Evolutionary conservation across 495 filamentous ascomycete species (phyloP).

Genomic region (Aspergillus panamensis): DNA sequence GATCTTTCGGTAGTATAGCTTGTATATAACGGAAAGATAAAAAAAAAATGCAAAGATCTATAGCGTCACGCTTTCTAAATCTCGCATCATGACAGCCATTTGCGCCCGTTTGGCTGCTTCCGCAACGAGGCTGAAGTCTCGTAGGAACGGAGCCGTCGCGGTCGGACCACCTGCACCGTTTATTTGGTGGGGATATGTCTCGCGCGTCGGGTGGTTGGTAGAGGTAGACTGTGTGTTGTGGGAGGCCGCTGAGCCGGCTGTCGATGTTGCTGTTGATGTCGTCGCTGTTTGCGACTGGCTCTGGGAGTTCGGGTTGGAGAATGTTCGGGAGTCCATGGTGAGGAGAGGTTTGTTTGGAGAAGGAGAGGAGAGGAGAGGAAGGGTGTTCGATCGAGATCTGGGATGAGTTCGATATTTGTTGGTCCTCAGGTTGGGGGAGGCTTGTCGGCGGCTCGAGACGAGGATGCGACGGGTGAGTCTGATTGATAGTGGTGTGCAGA

Average conservation of each 20-base stretch:
- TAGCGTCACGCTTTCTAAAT: conserved; percentile 58
- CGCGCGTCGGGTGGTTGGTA: conserved; percentile 18
- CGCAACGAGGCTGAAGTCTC: conserved; percentile 83
- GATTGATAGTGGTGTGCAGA: neutral
- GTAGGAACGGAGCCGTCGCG: conserved; percentile 59
- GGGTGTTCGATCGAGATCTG: conserved; percentile 1
- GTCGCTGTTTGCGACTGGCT: neutral
- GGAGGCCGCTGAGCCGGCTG: no score
- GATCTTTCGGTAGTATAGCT: neutral
- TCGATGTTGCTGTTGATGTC: conserved; percentile 2
- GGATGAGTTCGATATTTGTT: neutral
- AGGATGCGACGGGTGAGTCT: neutral
- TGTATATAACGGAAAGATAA: conserved; percentile 1
- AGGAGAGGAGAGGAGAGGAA: no score
- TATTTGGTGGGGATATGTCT: conserved; percentile 32
- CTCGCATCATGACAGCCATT: conserved; percentile 80
- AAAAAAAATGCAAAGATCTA: conserved; percentile 19
- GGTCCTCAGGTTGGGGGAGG: neutral
- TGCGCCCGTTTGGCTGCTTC: conserved; percentile 93
- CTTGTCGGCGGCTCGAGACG: neutral
- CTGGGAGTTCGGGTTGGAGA: neutral
- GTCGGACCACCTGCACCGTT: conserved; percentile 44
- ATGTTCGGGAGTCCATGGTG: neutral
- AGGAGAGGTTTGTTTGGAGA: conserved; percentile 4
- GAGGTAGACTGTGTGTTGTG: conserved; percentile 13